These are phyloP conservation scores for Microbotryum saponariae DNA, from an alignment of 1,284 basidiomycete genomes.

Conservation along the genomic window DNA sequence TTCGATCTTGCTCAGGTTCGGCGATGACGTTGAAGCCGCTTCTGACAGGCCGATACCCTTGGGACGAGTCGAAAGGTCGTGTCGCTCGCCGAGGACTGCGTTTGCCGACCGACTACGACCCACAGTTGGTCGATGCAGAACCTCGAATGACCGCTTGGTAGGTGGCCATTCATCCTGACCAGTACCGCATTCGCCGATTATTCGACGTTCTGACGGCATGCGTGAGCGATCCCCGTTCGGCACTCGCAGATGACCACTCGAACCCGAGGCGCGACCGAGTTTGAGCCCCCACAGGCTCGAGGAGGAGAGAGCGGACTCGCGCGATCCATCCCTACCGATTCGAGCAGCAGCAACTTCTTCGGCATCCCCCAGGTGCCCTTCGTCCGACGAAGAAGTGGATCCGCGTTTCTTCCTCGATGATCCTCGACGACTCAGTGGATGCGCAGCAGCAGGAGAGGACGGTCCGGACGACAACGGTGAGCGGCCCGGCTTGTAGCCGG, in stretches of 20 bases:
- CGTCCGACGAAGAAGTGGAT: constrained; percentile 4
- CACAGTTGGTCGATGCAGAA: background rate
- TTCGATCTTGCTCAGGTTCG: constrained; percentile 6
- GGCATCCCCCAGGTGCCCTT: constrained; percentile 7
- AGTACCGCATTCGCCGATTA: background rate
- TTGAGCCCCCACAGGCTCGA: background rate
- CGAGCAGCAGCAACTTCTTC: no score
- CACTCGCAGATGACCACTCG: background rate
- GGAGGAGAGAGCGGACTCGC: background rate
- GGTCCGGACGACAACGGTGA: constrained; percentile 1
- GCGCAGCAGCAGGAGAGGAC: no score
- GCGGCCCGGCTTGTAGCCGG: background rate
- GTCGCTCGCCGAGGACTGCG: background rate
- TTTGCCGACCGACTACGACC: background rate
- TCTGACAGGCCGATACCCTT: background rate
- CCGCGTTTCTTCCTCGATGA: constrained; percentile 3
- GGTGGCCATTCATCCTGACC: background rate
- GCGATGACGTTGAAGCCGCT: background rate
- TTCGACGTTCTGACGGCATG: background rate
- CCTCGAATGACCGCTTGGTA: constrained; percentile 4
- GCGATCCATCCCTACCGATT: constrained; percentile 4
- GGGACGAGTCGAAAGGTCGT: background rate
- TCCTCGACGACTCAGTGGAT: no score
- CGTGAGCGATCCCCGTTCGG: background rate
- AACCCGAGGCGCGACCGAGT: background rate